Evolutionary conservation across 345 rosid genomes (phyloP), one percentile per base, ranked within the genome.

Genomic region (Durio zibethinus): DNA sequence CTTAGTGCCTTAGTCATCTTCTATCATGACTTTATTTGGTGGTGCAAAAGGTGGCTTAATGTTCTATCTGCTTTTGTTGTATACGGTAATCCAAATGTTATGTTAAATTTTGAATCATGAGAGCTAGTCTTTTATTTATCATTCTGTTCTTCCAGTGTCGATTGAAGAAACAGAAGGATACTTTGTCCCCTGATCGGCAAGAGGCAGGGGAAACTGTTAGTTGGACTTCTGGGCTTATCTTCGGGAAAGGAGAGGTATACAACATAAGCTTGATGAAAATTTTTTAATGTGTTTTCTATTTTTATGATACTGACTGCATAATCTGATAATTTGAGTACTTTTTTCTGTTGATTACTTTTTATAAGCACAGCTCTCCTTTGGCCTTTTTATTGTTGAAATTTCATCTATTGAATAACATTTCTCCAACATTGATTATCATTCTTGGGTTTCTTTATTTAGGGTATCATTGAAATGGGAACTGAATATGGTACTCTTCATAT

Each of bases 201-300:
- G 97, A 87, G 59, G 89, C 81, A 2, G 95, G 87, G 23, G 71
- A 80, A 75, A 86, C 63, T 21, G 93, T 86, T 29, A 85, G 85
- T 83, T 96, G 98, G 99, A 92, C 98, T 78, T 96, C 99, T 43
- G 99, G 98, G 69, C 86, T 96, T 76, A 80, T 92, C 77, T 96
- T 91, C 25, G 99, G 97, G 71, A 92, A 87, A 87, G 99, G 98
- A 83, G 88, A 93, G 99, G 99, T 93, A 85, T 64, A 2, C 53
- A 16, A 48, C 59, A 4, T 18, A 35, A 45, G 50, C 83, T 80
- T 70, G 75, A 50, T 53, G 59, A 20, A 25, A 62, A 57, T 47
- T 23, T 15, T 16, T 52, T n/a, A n/a, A n/a, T n/a, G n/a, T n/a
- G n/a, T n/a, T 4, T 21, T 50, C 1, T 40, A 7, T n/a, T 23